A percentile compares a stretch with the other conserved stretches of the same genome.
phyloP scores from a whole-genome alignment of 805 yeast genomes.

The Yarrowia keelungensis region DNA sequence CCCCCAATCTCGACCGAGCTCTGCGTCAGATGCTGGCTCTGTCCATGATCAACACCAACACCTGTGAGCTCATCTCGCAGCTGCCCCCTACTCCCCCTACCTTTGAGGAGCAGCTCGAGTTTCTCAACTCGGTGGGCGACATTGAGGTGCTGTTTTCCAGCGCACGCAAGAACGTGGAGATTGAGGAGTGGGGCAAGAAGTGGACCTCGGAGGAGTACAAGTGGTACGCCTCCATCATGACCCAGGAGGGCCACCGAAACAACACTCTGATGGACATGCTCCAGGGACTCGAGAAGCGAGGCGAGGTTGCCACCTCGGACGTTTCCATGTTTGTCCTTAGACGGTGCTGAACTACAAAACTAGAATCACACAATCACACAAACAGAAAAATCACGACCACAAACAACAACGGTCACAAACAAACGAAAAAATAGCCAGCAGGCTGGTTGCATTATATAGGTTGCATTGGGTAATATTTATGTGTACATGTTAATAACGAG shows the following conservation, averaged over 20 bases:
- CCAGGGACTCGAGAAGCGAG: constrained; percentile 25
- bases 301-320: constrained; percentile 20
- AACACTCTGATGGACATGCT: constrained; percentile 34
- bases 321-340: constrained; percentile 29
- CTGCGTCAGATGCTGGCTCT: constrained; percentile 46
- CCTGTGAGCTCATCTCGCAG: constrained; percentile 44
- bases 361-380: background rate
- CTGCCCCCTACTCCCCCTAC: constrained; percentile 41
- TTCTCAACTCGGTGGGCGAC: constrained; percentile 1
- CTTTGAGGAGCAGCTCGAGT: constrained; percentile 21
- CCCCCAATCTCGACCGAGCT: constrained; percentile 45
- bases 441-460: constrained; percentile 36
- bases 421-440: constrained; percentile 23
- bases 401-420: constrained; percentile 5
- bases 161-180: constrained; percentile 34
- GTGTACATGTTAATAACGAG: background rate
- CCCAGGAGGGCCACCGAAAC: constrained; percentile 21
- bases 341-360: background rate
- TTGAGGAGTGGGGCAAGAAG: constrained; percentile 36
- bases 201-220: constrained; percentile 31
- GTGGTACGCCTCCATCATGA: constrained; percentile 31
- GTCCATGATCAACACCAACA: constrained; percentile 43
- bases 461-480: constrained; percentile 32
- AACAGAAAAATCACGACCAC: background rate
- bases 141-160: constrained; percentile 24